Evolutionary conservation across 352 stramenopile species (phyloP), one percentile per base, ranked within the genome.

Genomic region (Phytophthora citricola): DNA sequence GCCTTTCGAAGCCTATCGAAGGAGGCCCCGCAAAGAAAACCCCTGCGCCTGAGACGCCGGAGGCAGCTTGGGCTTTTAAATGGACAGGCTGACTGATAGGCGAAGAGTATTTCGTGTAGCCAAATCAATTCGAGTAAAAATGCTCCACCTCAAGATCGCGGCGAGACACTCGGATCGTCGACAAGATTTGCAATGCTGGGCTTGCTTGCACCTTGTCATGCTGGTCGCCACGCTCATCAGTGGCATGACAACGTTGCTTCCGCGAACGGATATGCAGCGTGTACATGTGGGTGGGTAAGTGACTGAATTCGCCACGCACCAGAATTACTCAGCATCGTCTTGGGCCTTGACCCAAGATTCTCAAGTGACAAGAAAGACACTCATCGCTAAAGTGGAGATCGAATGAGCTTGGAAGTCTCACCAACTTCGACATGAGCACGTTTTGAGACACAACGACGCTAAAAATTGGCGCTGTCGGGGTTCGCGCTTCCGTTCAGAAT

Each of bases 401-500:
- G 27, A 14, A 11, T 17, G 6, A 47, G 20, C 8, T 49, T 20
- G 17, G 36, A 2, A 26, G 14, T 44, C 34, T 48, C 55, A 40
- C 44, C 45, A 53, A 63, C 55, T 49, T 63, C 45, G 55, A 55
- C 58, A 53, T 43, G 46, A 40, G 40, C 38, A 50, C 39, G 36
- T 58, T 36, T 43, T 58, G 34, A 53, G 40, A 46, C 38, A 59
- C 47, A 36, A 36, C 31, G 31, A 36, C 31, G 31, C 8, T 36
- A 36, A 36, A 36, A 36, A 36, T 36, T 36, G 31, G 10, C 31
- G 10, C 3, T 57, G 26, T 48, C 15, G 32, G 55, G 54, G 40
- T 54, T 66, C 45, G 32, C 9, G 59, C 41, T 61, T 54, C 43
- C 52, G 50, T 60, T 43, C 50, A 39, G 50, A 60, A 48, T 59